Evolutionary conservation across 139 green algal genomes (phyloP), one percentile per base, ranked within the genome.

Genomic region (Micromonas commoda): DNA sequence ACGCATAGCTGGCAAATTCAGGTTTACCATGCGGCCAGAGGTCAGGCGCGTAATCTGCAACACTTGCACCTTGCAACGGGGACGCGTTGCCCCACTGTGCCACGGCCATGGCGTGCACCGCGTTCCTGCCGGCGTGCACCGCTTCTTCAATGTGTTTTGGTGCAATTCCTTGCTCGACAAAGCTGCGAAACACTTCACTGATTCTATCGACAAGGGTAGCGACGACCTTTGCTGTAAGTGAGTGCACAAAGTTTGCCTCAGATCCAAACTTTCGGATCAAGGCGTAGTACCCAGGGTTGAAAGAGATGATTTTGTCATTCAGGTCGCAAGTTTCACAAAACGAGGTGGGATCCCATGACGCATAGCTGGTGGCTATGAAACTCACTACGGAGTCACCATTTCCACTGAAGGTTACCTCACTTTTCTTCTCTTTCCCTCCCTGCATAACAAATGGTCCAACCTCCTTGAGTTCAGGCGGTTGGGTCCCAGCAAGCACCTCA

Each of bases 241-340:
- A 23, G 45, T 57, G 16, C 45, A 57, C 9, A 57, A 57, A 57
- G 45, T 57, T 57, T 16, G 45, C 45, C 45, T 57, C 45, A 9
- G 45, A 57, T 9, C 45, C 45, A 16, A 23, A 57, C 45, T 23
- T 57, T 16, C 16, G 9, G 9, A 57, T 16, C 9, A 57, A 16
- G 45, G 45, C 16, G 45, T 57, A 57, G 23, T 75, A 75, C 37
- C 37, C 68, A 19, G 33, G 37, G 37, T 75, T 75, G 68, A 75
- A 63, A 32, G 68, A 75, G 3, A 75, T 26, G 37, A 75, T 75
- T n/a, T 61, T 13, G 21, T 75, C 38, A 20, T 39, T 24, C 23
- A 71, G 13, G n/a, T 26, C 4, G 64, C 64, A 71, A 29, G 4
- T 13, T 3, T 37, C 26, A 13, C 64, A 71, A 13, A 71, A 71